These are phyloP conservation scores for Arctium minus DNA, from an alignment of 129 eudicot genomes.

Conservation along the genomic window DNA sequence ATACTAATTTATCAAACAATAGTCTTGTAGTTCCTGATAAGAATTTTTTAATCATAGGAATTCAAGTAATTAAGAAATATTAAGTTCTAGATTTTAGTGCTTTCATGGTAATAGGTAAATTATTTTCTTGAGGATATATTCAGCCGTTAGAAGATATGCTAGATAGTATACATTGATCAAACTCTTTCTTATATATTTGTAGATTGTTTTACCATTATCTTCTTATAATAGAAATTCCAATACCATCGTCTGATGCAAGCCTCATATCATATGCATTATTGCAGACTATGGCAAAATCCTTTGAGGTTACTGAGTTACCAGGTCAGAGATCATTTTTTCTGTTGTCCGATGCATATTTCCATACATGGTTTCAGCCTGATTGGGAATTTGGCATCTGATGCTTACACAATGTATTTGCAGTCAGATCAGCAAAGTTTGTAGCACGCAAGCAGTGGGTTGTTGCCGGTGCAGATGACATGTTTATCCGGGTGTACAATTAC, in stretches of 20 bases:
- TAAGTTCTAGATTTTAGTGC: neutral
- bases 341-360: neutral
- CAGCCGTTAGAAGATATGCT: neutral
- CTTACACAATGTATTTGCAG: conserved; percentile 41
- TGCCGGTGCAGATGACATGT: conserved; percentile 99
- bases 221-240: neutral
- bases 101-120: neutral
- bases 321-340: conserved; percentile 39
- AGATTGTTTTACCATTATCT: neutral
- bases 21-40: conserved; percentile 15
- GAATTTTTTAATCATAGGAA: neutral
- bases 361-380: conserved; percentile 1
- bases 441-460: conserved; percentile 98
- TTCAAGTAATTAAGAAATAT: neutral
- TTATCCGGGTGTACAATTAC: conserved; percentile 93
- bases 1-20: neutral
- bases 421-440: conserved; percentile 89
- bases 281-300: conserved; percentile 91
- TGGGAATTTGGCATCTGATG: neutral
- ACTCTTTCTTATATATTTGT: neutral
- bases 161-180: neutral
- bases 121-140: neutral
- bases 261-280: conserved; percentile 19
- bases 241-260: conserved; percentile 11
- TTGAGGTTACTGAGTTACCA: conserved; percentile 93